Evolutionary conservation across 2,329 filamentous ascomycete genomes (phyloP).

Genomic region (Calonectria naviculata): DNA sequence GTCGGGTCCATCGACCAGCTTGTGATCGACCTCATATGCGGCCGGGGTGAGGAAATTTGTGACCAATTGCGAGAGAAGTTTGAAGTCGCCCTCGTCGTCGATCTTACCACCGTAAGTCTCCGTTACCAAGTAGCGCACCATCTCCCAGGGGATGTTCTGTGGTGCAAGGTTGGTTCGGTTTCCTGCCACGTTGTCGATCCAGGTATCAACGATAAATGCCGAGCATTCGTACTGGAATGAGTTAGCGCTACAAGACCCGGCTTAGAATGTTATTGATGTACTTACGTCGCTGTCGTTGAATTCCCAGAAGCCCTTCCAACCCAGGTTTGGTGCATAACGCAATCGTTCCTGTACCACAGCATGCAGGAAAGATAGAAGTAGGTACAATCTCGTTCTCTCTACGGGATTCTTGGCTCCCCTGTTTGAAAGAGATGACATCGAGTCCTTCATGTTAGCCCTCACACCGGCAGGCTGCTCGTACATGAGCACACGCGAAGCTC

Average conservation of each 20-base stretch:
- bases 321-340: constrained; percentile 91
- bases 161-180: constrained; percentile 94
- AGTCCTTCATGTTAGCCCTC: constrained; percentile 98
- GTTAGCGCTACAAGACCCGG: constrained; percentile 19
- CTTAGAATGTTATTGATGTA: constrained; percentile 41
- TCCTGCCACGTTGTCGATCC: constrained; percentile 85
- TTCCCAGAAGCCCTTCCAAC: constrained; percentile 99
- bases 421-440: constrained; percentile 83
- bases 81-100: constrained; percentile 88
- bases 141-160: constrained; percentile 94
- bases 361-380: constrained; percentile 93
- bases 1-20: constrained; percentile 77
- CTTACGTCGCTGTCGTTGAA: constrained; percentile 99
- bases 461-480: constrained; percentile 98
- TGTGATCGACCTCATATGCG: constrained; percentile 93
- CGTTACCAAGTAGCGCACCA: constrained; percentile 88
- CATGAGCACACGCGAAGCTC: constrained; percentile 93
- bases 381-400: constrained; percentile 89
- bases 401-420: constrained; percentile 85
- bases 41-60: constrained; percentile 82
- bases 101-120: constrained; percentile 99
- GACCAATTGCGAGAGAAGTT: constrained; percentile 78
- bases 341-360: constrained; percentile 95
- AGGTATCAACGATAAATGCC: constrained; percentile 93
- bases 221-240: constrained; percentile 88